A percentile compares a stretch with the other conserved stretches of the same genome.
These are phyloP conservation scores for Leishmania martiniquensis DNA, from an alignment of 208 protist genomes.

Conservation along the genomic window DNA sequence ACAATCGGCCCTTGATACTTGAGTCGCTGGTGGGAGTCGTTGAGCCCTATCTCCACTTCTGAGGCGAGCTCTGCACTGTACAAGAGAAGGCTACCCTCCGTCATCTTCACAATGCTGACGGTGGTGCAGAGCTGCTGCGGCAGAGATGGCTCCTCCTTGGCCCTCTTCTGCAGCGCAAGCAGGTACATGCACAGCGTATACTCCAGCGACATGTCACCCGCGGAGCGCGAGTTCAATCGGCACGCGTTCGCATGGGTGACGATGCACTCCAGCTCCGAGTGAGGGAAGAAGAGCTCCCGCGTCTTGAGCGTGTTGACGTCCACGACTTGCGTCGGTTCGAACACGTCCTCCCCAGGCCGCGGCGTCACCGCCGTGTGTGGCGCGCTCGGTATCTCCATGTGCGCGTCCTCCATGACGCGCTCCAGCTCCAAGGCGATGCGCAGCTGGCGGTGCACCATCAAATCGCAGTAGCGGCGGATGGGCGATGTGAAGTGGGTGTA, in stretches of 20 bases:
- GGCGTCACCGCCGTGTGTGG: conserved; percentile 14
- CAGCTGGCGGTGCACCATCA: conserved; percentile 93
- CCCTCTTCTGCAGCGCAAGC: conserved; percentile 41
- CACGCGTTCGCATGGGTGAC: conserved; percentile 52
- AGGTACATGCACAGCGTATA: conserved; percentile 86
- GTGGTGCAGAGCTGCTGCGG: conserved; percentile 23
- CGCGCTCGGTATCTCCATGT: conserved; percentile 21
- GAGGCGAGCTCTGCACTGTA: conserved; percentile 54
- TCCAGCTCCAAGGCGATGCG: conserved; percentile 81
- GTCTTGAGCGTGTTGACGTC: conserved; percentile 41
- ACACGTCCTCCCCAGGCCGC: conserved; percentile 27
- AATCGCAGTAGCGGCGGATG: conserved; percentile 93
- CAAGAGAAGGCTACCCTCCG: conserved; percentile 26
- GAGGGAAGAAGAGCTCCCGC: conserved; percentile 44
- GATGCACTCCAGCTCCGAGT: conserved; percentile 64
- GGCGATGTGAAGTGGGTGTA: conserved; percentile 97
- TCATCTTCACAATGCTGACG: conserved; percentile 33
- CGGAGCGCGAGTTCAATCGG: conserved; percentile 57
- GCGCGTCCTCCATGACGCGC: conserved; percentile 40
- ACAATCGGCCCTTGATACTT: conserved; percentile 20
- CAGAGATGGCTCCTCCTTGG: conserved; percentile 24
- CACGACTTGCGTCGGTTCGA: conserved; percentile 30
- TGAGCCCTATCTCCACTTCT: conserved; percentile 53
- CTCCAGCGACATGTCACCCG: conserved; percentile 56
- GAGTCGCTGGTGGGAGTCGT: conserved; percentile 51